Percentiles rank a stretch among this genome's conserved stretches.
Evolutionary conservation across 768 basidiomycete genomes (phyloP).

Genomic region (Boletus coccyginus): DNA sequence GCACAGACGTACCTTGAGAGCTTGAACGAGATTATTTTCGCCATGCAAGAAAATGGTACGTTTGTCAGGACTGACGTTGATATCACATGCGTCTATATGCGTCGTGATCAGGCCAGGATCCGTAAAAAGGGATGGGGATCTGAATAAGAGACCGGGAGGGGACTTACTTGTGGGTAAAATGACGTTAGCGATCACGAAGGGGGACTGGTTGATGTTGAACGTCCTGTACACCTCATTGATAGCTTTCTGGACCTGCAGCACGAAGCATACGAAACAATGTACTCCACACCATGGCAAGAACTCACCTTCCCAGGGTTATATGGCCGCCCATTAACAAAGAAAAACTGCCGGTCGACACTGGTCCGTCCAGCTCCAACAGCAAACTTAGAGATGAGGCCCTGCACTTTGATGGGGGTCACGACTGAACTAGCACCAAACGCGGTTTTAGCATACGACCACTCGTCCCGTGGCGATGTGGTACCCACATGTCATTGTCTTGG

Average conservation of each 20-base stretch:
- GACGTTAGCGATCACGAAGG: constrained; percentile 84
- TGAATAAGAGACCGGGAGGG: not conserved
- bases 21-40: constrained; percentile 74
- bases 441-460: not conserved
- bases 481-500: constrained; percentile 20
- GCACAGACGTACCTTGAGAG: constrained; percentile 60
- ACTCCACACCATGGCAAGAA: not conserved
- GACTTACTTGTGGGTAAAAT: constrained; percentile 70
- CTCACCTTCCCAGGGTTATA: constrained; percentile 73
- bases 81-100: constrained; percentile 69
- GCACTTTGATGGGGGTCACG: constrained; percentile 50
- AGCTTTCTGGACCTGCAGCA: constrained; percentile 72
- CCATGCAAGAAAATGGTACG: constrained; percentile 91
- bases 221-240: constrained; percentile 92
- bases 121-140: no score
- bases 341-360: constrained; percentile 85
- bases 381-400: constrained; percentile 85
- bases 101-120: not conserved
- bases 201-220: constrained; percentile 72
- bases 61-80: constrained; percentile 97
- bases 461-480: not conserved
- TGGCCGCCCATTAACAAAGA: constrained; percentile 90
- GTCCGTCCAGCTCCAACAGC: constrained; percentile 69
- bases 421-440: constrained; percentile 5
- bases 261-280: not conserved